Evolutionary conservation across 768 basidiomycete genomes (phyloP).

Genomic region (Cystofilobasidium capitatum): DNA sequence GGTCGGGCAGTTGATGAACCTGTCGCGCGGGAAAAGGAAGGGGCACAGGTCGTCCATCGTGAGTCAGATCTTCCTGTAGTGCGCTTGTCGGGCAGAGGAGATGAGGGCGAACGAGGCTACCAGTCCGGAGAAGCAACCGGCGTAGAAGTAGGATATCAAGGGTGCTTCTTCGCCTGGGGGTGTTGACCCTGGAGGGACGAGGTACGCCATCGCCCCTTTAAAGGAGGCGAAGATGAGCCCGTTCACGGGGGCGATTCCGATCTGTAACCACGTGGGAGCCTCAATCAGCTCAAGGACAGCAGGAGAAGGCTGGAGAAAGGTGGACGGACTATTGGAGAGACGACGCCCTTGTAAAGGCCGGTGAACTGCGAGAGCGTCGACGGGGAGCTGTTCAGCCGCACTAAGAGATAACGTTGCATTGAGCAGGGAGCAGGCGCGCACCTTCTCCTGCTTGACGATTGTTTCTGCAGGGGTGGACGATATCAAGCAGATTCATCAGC

Average conservation of each 20-base stretch:
- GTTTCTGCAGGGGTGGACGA: slow-evolving; percentile 26
- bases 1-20: slow-evolving; percentile 67
- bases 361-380: slow-evolving; percentile 23
- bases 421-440: slow-evolving; percentile 3
- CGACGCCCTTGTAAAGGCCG: slow-evolving; percentile 40
- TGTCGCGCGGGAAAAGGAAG: slow-evolving; percentile 39
- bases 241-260: slow-evolving; percentile 65
- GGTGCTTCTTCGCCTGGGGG: slow-evolving; percentile 48
- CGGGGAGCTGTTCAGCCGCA: neutral
- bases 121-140: slow-evolving; percentile 70
- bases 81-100: neutral
- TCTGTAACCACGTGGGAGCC: slow-evolving; percentile 40
- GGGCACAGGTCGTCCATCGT: neutral
- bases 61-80: neutral
- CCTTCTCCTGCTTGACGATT: slow-evolving; percentile 37
- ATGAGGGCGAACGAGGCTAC: slow-evolving; percentile 58
- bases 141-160: slow-evolving; percentile 61
- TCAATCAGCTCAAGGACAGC: neutral
- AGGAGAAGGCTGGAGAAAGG: neutral
- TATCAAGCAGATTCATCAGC: neutral
- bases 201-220: slow-evolving; percentile 61
- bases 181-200: slow-evolving; percentile 42
- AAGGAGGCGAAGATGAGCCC: slow-evolving; percentile 80
- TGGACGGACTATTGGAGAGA: slow-evolving; percentile 62
- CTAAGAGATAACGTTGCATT: neutral